Evolutionary conservation across 805 yeast genomes (phyloP), one percentile per base, ranked within the genome.

Genomic region (Kluyveromyces lactis): DNA sequence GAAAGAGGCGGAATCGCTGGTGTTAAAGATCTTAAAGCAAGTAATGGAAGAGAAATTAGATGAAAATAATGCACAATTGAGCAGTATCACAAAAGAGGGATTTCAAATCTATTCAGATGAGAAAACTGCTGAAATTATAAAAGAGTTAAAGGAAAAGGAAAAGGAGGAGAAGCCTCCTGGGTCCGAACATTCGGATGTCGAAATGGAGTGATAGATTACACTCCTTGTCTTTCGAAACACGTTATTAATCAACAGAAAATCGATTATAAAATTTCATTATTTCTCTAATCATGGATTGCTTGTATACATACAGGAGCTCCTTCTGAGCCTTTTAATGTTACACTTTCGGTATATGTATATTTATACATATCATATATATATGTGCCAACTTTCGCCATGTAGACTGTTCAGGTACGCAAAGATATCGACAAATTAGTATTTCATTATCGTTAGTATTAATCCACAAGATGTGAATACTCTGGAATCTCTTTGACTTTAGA

Each of bases 31-130:
- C 41, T 73, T 92, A 52, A 89, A 89, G 62, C 98, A 92, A 66
- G 99, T 92, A 33, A 92, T 92, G 99, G 99, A 92, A 69, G 99
- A 92, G 66, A 92, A 90, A 67, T 71, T 92, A 55, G 97, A 92
- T 63, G 81, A 94, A 41, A 84, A 82, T 50, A 92, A 92, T 62
- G 95, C 95, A 26, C 98, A 94, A 68, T 73, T 92, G 52, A 94
- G 98, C 38, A 75, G 89, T 51, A 95, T 92, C 33, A 92, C 99
- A 13, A 75, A 74, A 51, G 89, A 79, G 18, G 97, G 97, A 0
- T 92, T 87, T 66, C 75, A 79, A 60, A 79, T 90, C 41, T 92
- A 92, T 64, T 69, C 71, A 31, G 95, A 87, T 52, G 84, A 75
- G 32, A 82, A 81, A 60, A 85, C 95, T 51, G 85, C 84, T 29